Base-by-base conservation (phyloP, 257 asterid species). In the Solanum chmielewskii region DNA sequence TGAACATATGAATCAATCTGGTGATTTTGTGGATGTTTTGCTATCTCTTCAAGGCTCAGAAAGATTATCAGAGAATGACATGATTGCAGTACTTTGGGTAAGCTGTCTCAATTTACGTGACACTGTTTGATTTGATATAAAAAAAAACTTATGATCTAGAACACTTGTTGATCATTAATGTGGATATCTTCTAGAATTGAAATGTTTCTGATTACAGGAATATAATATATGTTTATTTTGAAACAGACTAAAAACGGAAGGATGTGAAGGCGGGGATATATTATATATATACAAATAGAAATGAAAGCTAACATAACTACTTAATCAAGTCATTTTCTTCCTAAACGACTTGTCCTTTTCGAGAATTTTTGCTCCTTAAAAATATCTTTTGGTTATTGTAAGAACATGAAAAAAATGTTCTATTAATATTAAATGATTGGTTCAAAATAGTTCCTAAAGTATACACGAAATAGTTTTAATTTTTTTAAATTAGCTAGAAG, bases 11-110 rank as follows among this genome's bases (percentile, higher is more conserved):
- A 88, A 84, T 7, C 23, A 59, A 47, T 10, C 47, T 49, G 87
- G 80, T 3, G 98, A 90, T 85, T 94, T 96, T 71, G 93, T 94
- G 18, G 96, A 94, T 89, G 94, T 96, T 41, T 87, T 96, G 91
- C 88, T 94, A 49, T 92, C 93, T 29, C 96, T 96, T n/a, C 84
- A 89, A 62, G 95, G 90, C 25, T 82, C 90, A 5, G 92, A 94
- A 56, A 91, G 86, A 60, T 80, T 96, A 76, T 93, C 98, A 20
- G 93, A 93, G n/a, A 88, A 94, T 25, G 98, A 96, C 89, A 96
- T 94, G 94, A 91, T 94, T 91, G 95, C 98, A 87, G 96, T 96
- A 84, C 95, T 94, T 13, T 96, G 99, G 99, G 98, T 96, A 93
- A 91, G 90, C 35, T 21, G n/a, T 56, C 3, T 25, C 16, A n/a